Conservation (phyloP, 78 protist species). For the Bigelowiella natans region DNA sequence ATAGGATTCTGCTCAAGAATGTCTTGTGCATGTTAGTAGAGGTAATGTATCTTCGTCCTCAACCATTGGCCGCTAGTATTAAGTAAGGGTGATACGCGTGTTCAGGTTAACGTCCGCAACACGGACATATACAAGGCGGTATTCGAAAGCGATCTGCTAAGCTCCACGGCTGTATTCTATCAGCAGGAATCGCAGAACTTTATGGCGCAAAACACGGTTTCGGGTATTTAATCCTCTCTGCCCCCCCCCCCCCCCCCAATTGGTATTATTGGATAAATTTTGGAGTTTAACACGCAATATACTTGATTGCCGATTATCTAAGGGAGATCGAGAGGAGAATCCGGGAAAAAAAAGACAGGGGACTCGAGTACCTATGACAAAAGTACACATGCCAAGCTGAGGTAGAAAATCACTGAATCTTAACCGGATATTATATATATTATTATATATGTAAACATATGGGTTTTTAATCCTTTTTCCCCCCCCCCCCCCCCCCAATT, state of each 20-base stretch:
- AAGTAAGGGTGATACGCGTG: neutral
- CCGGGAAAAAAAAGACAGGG: neutral
- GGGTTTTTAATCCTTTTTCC: too few relatives aligned
- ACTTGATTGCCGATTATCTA: neutral
- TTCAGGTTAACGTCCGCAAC: neutral
- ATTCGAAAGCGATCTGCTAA: neutral
- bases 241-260: too few relatives aligned
- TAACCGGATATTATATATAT: too few relatives aligned
- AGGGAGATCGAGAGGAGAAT: neutral
- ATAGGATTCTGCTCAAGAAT: neutral
- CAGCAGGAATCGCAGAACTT: neutral
- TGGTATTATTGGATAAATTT: neutral
- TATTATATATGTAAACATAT: too few relatives aligned
- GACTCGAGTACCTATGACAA: neutral
- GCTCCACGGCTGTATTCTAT: neutral
- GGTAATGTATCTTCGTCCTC: neutral
- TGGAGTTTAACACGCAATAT: too few relatives aligned
- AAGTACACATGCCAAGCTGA: neutral
- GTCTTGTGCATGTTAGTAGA: neutral
- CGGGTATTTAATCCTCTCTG: too few relatives aligned
- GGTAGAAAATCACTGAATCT: too few relatives aligned
- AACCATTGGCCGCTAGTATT: neutral
- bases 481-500: too few relatives aligned
- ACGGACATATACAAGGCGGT: neutral
- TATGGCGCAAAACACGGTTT: neutral